Evolutionary conservation across 2,329 filamentous ascomycete genomes (phyloP).

Genomic region (Juglanconis oblonga): DNA sequence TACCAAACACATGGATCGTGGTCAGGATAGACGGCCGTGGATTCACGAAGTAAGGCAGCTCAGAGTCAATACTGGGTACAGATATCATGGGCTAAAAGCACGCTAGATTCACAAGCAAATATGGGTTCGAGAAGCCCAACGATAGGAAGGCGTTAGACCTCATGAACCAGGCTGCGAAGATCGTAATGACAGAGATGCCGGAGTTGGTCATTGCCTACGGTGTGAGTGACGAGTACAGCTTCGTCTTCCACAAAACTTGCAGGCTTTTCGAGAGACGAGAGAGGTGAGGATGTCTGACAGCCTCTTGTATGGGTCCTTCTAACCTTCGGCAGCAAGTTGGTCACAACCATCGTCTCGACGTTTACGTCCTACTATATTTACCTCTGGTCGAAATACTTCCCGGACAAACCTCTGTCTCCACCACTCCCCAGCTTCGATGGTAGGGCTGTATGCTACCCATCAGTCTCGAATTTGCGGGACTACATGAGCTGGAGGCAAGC

Average conservation of each 20-base stretch:
- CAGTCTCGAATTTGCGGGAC: slow-evolving; percentile 76
- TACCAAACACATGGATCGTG: slow-evolving; percentile 94
- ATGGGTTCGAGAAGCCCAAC: slow-evolving; percentile 88
- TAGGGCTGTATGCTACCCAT: slow-evolving; percentile 85
- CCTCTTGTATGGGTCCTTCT: background rate
- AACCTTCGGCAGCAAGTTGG: slow-evolving; percentile 66
- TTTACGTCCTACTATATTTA: slow-evolving; percentile 91
- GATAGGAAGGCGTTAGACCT: slow-evolving; percentile 82
- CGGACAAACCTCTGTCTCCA: slow-evolving; percentile 63
- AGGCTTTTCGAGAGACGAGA: slow-evolving; percentile 81
- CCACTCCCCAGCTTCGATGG: slow-evolving; percentile 91
- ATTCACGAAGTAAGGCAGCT: slow-evolving; percentile 75
- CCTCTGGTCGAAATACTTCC: slow-evolving; percentile 75
- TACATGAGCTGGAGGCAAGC: slow-evolving; percentile 98
- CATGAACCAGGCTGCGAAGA: slow-evolving; percentile 90
- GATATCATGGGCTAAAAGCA: slow-evolving; percentile 19
- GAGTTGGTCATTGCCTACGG: slow-evolving; percentile 89
- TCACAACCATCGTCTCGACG: slow-evolving; percentile 85
- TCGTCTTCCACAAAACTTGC: slow-evolving; percentile 82
- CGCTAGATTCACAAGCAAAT: slow-evolving; percentile 72
- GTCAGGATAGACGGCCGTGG: slow-evolving; percentile 90
- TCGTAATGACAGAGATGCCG: slow-evolving; percentile 77
- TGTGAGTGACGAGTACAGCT: slow-evolving; percentile 93
- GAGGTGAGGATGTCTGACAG: slow-evolving; percentile 49
- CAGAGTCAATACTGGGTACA: background rate